Percentiles rank a stretch among this genome's conserved stretches.
Conservation (phyloP, 2,329 filamentous ascomycete genomes). For the Leptographium wingfieldii region DNA sequence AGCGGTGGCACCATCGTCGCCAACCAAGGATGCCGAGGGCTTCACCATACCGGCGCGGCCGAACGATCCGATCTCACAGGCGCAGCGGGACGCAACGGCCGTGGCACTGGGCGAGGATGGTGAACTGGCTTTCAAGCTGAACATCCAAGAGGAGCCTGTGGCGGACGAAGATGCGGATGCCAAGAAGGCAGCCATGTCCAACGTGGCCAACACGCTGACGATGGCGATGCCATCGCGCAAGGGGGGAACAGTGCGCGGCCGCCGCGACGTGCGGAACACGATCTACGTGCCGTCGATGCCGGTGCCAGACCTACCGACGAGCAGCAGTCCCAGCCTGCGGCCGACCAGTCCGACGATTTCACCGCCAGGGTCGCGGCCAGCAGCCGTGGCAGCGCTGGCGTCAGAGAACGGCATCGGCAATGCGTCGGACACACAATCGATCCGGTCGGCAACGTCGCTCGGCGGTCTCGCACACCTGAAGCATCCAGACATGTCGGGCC, state of each 20-base stretch:
- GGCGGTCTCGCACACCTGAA: conserved; percentile 55
- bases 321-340: conserved; percentile 2
- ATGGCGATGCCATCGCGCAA: conserved; percentile 53
- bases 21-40: conserved; percentile 59
- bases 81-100: conserved; percentile 47
- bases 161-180: conserved; percentile 65
- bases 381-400: conserved; percentile 41
- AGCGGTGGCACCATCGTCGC: conserved; percentile 12
- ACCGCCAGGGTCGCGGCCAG: conserved; percentile 23
- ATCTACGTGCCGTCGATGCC: conserved; percentile 60
- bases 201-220: conserved; percentile 60
- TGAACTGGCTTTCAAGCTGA: conserved; percentile 65
- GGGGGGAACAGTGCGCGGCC: conserved; percentile 68
- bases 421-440: conserved; percentile 76
- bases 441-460: conserved; percentile 76
- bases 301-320: conserved; percentile 20
- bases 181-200: conserved; percentile 60
- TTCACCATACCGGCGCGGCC: conserved; percentile 57
- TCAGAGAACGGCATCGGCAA: conserved; percentile 48
- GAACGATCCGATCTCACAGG: conserved; percentile 57
- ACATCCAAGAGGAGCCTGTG: conserved; percentile 66
- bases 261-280: conserved; percentile 84
- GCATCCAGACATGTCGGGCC: conserved; percentile 69
- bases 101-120: conserved; percentile 36
- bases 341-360: conserved; percentile 20